phyloP scores from a whole-genome alignment of 306 rosid species.

The Lathyrus tuberosus region DNA sequence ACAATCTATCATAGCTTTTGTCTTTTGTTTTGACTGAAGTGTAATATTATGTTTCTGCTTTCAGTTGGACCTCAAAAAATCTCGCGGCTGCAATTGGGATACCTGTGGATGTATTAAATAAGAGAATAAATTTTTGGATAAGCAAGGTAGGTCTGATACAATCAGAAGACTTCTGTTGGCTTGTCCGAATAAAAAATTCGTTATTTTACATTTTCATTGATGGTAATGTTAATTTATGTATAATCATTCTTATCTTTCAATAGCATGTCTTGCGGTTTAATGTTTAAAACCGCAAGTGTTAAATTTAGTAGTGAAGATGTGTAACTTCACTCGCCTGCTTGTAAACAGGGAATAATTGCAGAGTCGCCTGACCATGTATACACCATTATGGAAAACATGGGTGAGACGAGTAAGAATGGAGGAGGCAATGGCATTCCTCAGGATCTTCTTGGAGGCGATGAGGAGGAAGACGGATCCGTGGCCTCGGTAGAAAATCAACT shows the following conservation, averaged over 20 bases:
- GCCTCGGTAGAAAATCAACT: slow-evolving; percentile 88
- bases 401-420: slow-evolving; percentile 65
- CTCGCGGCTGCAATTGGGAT: slow-evolving; percentile 83
- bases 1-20: slow-evolving; percentile 15
- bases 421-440: slow-evolving; percentile 56
- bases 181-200: slow-evolving; percentile 6
- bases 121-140: slow-evolving; percentile 88
- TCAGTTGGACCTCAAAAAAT: slow-evolving; percentile 79
- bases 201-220: neutral
- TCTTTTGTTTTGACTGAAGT: slow-evolving; percentile 19
- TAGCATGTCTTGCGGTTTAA: slow-evolving; percentile 8
- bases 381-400: slow-evolving; percentile 66
- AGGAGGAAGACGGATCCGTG: slow-evolving; percentile 82
- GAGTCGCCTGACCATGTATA: slow-evolving; percentile 68
- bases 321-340: neutral
- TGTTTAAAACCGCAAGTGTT: slow-evolving; percentile 16
- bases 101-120: slow-evolving; percentile 67
- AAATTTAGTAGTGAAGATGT: slow-evolving; percentile 28
- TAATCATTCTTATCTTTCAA: slow-evolving; percentile 5
- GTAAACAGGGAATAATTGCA: slow-evolving; percentile 68
- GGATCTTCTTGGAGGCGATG: slow-evolving; percentile 83
- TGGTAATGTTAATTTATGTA: neutral
- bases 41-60: slow-evolving; percentile 38
- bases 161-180: neutral
- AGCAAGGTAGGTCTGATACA: slow-evolving; percentile 63